These are phyloP conservation scores for Maudiozyma barnettii DNA, from an alignment of 805 yeast genomes.

Conservation along the genomic window DNA sequence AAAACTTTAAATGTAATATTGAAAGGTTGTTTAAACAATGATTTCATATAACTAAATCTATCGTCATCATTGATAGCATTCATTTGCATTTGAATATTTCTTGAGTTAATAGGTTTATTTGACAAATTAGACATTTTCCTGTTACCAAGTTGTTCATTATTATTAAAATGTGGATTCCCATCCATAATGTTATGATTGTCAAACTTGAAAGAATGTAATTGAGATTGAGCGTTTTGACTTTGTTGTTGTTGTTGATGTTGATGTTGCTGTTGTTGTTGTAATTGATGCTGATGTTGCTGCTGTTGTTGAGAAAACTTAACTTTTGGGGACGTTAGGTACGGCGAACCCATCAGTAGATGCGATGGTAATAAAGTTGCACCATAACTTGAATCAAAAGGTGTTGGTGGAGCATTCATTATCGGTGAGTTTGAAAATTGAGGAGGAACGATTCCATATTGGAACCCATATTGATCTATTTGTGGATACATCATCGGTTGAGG, in stretches of 20 bases:
- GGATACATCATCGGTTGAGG: not conserved
- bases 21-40: conserved; percentile 12
- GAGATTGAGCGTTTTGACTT: not conserved
- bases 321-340: conserved; percentile 39
- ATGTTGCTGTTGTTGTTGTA: not conserved
- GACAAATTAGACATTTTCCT: not conserved
- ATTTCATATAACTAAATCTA: not conserved
- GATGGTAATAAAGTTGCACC: conserved; percentile 56
- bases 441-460: conserved; percentile 1
- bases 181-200: not conserved
- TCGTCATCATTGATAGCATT: not conserved
- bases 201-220: not conserved
- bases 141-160: not conserved
- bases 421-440: conserved; percentile 14
- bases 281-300: not conserved
- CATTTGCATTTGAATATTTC: not conserved
- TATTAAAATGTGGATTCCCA: not conserved
- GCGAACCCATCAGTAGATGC: conserved; percentile 51
- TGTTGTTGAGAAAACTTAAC: conserved; percentile 5
- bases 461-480: conserved; percentile 1
- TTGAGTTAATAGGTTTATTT: not conserved
- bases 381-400: conserved; percentile 53
- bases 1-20: conserved; percentile 17
- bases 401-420: conserved; percentile 30
- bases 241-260: not conserved